phyloP scores from a whole-genome alignment of 2,329 filamentous ascomycete genomes.

The Raffaelea deltoideospora region DNA sequence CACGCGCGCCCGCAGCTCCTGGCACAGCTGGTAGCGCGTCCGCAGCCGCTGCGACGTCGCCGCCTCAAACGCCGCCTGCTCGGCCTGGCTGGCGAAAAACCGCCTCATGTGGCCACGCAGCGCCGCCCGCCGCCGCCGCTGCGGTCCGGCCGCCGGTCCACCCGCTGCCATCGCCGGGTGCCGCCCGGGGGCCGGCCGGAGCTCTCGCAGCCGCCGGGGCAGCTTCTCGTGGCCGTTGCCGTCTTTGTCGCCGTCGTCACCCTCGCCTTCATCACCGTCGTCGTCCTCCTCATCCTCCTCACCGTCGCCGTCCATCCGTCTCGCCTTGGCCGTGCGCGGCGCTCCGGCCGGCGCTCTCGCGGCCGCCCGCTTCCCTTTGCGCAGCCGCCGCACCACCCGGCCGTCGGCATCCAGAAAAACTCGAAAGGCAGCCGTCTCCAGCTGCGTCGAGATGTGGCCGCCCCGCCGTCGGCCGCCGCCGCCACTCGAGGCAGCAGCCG shows the following conservation, averaged over 20 bases:
- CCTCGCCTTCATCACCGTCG: constrained; percentile 2
- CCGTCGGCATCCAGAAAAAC: constrained; percentile 10
- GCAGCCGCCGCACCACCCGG: constrained; percentile 9
- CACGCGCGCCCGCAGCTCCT: constrained; percentile 19
- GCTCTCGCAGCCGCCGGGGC: constrained; percentile 3
- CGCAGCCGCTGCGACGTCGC: constrained; percentile 14
- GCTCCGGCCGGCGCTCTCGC: constrained; percentile 1
- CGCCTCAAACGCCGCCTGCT: constrained; percentile 14
- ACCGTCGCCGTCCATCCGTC: constrained; percentile 4
- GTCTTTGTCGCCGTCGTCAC: too few species aligned
- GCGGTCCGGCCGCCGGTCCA: constrained; percentile 4
- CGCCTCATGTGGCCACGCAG: constrained; percentile 6
- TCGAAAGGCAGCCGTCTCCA: constrained; percentile 9
- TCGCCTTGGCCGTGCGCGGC: too few species aligned
- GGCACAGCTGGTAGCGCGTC: constrained; percentile 26
- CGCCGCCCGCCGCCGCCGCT: constrained; percentile 4
- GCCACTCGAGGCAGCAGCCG: constrained; percentile 13
- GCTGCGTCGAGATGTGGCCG: too few species aligned
- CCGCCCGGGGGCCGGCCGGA: neutral
- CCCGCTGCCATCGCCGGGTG: constrained; percentile 1
- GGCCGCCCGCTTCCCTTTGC: constrained; percentile 6
- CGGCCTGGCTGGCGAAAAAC: constrained; percentile 12
- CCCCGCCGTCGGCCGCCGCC: constrained; percentile 10
- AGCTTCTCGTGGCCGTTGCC: neutral
- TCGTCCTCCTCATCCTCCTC: neutral